Conservation (phyloP, 1,284 basidiomycete species). For the Austropuccinia psidii region DNA sequence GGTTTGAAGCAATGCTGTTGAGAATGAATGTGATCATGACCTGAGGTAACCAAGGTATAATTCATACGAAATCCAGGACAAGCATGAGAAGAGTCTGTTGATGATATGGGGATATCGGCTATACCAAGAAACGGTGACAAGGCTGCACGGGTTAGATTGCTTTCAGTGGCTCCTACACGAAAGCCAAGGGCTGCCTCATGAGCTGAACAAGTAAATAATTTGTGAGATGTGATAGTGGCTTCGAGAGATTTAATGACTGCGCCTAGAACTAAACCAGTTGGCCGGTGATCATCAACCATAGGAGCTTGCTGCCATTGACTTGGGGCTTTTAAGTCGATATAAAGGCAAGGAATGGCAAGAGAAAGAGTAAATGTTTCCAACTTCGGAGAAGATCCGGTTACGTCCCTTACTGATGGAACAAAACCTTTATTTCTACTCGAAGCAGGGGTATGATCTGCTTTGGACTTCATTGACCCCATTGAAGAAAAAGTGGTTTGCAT, state of each 20-base stretch:
- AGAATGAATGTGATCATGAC: not conserved
- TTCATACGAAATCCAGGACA: conserved; percentile 7
- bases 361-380: not conserved
- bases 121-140: conserved; percentile 14
- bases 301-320: not conserved
- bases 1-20: not conserved
- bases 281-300: too few species aligned
- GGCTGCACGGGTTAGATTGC: not conserved
- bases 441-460: not conserved
- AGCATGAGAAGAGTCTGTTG: not conserved
- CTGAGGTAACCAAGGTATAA: not conserved
- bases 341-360: conserved; percentile 12
- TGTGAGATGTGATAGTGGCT: not conserved
- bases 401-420: not conserved
- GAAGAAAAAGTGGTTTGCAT: not conserved
- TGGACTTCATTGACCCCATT: not conserved
- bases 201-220: not conserved
- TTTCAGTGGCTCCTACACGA: not conserved
- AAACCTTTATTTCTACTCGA: not conserved
- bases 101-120: not conserved
- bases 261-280: not conserved
- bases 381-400: not conserved
- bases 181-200: conserved; percentile 6
- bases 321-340: conserved; percentile 9
- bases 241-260: conserved; percentile 1